These are phyloP conservation scores for Pterulicium gracile DNA, from an alignment of 1,284 basidiomycete genomes.

Conservation along the genomic window DNA sequence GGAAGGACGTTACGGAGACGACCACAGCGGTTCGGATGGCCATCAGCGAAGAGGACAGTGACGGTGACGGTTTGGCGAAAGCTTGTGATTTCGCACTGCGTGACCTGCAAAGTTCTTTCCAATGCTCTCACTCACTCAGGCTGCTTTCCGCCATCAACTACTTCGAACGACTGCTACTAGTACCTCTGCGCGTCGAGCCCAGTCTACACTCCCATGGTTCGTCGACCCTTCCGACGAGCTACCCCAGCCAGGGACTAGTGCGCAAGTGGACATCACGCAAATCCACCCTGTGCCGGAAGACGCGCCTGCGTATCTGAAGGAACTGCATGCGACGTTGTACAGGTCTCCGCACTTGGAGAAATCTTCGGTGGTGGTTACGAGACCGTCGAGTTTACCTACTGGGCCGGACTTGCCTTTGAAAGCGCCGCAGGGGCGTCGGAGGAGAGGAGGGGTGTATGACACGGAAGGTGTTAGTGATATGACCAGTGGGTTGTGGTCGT, in stretches of 20 bases:
- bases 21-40: slow-evolving; percentile 60
- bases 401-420: slow-evolving; percentile 45
- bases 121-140: neutral
- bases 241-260: slow-evolving; percentile 12
- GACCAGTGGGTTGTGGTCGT: slow-evolving; percentile 53
- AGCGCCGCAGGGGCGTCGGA: slow-evolving; percentile 48
- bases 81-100: neutral
- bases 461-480: slow-evolving; percentile 49
- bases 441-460: slow-evolving; percentile 51
- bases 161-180: neutral
- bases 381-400: slow-evolving; percentile 31
- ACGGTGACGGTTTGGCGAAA: slow-evolving; percentile 5
- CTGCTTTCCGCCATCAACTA: neutral
- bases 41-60: slow-evolving; percentile 24
- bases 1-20: slow-evolving; percentile 64
- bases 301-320: slow-evolving; percentile 32
- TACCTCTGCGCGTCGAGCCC: neutral
- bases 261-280: slow-evolving; percentile 23
- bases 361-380: slow-evolving; percentile 38
- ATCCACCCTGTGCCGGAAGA: slow-evolving; percentile 32
- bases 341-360: slow-evolving; percentile 55
- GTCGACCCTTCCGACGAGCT: slow-evolving; percentile 30
- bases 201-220: slow-evolving; percentile 34
- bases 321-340: slow-evolving; percentile 40
- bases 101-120: neutral